phyloP scores from a whole-genome alignment of 257 asterid species.

The Henckelia pumila region DNA sequence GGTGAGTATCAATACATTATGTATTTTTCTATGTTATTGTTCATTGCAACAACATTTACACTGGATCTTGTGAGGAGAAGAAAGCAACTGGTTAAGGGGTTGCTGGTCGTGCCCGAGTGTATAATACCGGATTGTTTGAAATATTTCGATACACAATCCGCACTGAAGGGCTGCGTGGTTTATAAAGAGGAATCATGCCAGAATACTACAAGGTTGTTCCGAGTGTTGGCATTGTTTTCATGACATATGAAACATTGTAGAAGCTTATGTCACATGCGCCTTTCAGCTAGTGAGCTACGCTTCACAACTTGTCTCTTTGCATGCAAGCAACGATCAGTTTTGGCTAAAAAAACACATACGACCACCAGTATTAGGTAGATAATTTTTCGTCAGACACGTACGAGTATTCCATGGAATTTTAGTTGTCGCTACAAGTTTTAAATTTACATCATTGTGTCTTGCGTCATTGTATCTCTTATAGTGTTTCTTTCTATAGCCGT shows the following conservation, averaged over 20 bases:
- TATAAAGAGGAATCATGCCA: slow-evolving; percentile 91
- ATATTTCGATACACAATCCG: slow-evolving; percentile 59
- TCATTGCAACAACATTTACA: slow-evolving; percentile 72
- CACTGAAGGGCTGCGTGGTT: slow-evolving; percentile 75
- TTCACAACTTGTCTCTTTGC: slow-evolving; percentile 15
- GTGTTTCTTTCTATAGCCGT: slow-evolving; percentile 15
- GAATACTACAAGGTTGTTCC: slow-evolving; percentile 97
- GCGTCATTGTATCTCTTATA: slow-evolving; percentile 26
- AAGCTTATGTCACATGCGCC: slow-evolving; percentile 61
- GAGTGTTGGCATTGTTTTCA: slow-evolving; percentile 86
- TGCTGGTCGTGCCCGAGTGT: slow-evolving; percentile 81
- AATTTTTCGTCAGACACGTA: slow-evolving; percentile 10
- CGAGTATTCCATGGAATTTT: slow-evolving; percentile 27
- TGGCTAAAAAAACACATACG: slow-evolving; percentile 34
- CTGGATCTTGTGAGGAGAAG: slow-evolving; percentile 95
- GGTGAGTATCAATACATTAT: background rate
- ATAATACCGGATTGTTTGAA: slow-evolving; percentile 70
- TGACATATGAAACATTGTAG: slow-evolving; percentile 89
- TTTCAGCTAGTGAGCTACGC: slow-evolving; percentile 32
- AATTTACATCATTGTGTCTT: slow-evolving; percentile 36
- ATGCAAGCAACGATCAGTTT: slow-evolving; percentile 31
- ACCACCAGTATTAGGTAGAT: slow-evolving; percentile 28
- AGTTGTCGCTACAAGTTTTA: slow-evolving; percentile 30
- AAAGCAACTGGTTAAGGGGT: slow-evolving; percentile 95
- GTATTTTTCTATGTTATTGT: background rate